A percentile compares a stretch with the other conserved stretches of the same genome.
Evolutionary conservation across 192 early-diverging fungal species (phyloP).

Genomic region (Cladochytrium replicatum): DNA sequence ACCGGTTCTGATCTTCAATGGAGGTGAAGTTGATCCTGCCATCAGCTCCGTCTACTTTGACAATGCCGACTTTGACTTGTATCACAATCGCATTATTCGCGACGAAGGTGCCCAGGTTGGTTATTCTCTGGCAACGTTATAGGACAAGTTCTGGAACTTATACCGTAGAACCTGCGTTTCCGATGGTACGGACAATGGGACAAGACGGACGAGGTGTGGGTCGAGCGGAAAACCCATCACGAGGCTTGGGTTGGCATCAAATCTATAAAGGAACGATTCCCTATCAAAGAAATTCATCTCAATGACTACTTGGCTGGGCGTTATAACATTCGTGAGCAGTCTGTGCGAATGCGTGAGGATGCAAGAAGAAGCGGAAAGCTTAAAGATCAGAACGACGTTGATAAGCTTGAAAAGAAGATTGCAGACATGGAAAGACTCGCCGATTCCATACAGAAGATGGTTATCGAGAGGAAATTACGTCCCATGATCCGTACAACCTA

Average conservation of each 20-base stretch:
- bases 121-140: not conserved
- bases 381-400: conserved; percentile 1
- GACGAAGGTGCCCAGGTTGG: conserved; percentile 73
- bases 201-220: conserved; percentile 69
- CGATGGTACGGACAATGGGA: conserved; percentile 86
- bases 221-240: conserved; percentile 94
- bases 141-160: not conserved
- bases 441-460: conserved; percentile 58
- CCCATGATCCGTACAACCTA: conserved; percentile 74
- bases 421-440: conserved; percentile 60
- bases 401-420: conserved; percentile 62
- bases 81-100: conserved; percentile 70
- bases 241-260: conserved; percentile 81
- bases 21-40: conserved; percentile 63
- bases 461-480: conserved; percentile 48
- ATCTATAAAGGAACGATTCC: conserved; percentile 73
- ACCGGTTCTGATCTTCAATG: conserved; percentile 79
- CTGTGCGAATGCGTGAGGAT: conserved; percentile 61
- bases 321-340: conserved; percentile 56
- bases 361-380: conserved; percentile 24
- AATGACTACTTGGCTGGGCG: conserved; percentile 67
- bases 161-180: conserved; percentile 50
- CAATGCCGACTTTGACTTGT: conserved; percentile 69
- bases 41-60: conserved; percentile 86
- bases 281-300: conserved; percentile 81